phyloP scores from a whole-genome alignment of 2,329 filamentous ascomycete species.

The Hysterium pulicare region DNA sequence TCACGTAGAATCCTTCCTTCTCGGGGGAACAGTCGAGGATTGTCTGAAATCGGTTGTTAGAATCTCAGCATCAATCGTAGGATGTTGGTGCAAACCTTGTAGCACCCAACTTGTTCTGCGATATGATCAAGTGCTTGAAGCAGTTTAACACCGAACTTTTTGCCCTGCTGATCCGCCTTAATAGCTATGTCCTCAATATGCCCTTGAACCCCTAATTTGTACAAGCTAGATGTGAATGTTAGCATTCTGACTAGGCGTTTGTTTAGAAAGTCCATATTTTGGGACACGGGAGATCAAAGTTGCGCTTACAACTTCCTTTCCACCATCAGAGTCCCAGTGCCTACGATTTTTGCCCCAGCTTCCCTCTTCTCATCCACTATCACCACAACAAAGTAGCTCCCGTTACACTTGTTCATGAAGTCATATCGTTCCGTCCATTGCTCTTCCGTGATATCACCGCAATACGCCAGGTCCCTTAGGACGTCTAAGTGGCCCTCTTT shows the following conservation, averaged over 20 bases:
- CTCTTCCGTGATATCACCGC: not conserved
- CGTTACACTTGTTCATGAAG: not conserved
- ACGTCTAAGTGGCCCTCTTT: not conserved
- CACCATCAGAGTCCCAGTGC: not conserved
- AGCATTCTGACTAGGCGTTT: too few species aligned
- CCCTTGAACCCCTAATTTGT: not conserved
- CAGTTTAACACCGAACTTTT: not conserved
- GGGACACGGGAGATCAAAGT: too few species aligned
- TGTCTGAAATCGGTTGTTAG: conserved; percentile 4
- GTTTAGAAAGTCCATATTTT: too few species aligned
- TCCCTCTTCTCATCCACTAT: not conserved
- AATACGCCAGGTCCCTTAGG: not conserved
- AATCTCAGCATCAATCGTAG: too few species aligned
- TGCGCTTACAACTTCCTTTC: conserved; percentile 3
- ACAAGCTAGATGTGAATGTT: not conserved
- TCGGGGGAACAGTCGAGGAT: conserved; percentile 8
- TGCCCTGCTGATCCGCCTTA: not conserved
- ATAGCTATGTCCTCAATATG: not conserved
- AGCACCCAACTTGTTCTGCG: not conserved
- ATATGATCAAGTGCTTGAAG: not conserved
- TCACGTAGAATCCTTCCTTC: conserved; percentile 9
- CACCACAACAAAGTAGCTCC: not conserved
- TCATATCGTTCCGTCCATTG: not conserved
- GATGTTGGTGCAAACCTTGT: not conserved
- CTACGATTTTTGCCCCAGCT: not conserved